Evolutionary conservation across 768 basidiomycete genomes (phyloP).

Genomic region (Lactarius akahatsu): DNA sequence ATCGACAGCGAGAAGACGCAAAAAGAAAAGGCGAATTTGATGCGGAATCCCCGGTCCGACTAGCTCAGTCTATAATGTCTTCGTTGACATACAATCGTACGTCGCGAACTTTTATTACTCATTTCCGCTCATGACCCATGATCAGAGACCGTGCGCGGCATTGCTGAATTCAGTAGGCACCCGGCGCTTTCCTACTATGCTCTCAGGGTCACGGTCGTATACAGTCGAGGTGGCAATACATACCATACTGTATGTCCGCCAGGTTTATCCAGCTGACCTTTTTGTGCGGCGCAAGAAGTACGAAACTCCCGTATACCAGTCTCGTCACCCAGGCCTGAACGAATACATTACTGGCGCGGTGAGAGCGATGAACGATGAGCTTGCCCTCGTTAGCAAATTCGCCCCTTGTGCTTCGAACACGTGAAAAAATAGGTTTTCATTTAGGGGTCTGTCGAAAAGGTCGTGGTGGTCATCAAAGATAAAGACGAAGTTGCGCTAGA

Average conservation of each 20-base stretch:
- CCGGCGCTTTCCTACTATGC: background rate
- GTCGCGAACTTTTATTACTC: constrained; percentile 34
- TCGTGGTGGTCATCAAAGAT: constrained; percentile 83
- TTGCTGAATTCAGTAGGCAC: constrained; percentile 68
- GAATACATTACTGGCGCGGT: constrained; percentile 89
- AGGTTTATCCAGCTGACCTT: constrained; percentile 85
- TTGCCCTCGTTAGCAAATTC: constrained; percentile 49
- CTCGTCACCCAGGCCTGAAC: constrained; percentile 85
- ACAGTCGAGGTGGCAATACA: constrained; percentile 94
- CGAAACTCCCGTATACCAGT: constrained; percentile 88
- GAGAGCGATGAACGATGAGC: constrained; percentile 77
- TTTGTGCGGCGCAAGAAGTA: constrained; percentile 89
- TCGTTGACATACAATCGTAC: constrained; percentile 38
- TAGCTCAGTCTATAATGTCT: constrained; percentile 3
- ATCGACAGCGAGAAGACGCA: background rate
- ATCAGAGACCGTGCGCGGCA: constrained; percentile 57
- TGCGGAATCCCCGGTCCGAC: constrained; percentile 19
- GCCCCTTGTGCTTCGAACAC: background rate
- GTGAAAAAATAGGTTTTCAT: background rate
- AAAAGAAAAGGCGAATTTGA: background rate
- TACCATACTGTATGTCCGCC: constrained; percentile 85
- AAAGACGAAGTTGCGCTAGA: constrained; percentile 80
- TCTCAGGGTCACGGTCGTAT: background rate
- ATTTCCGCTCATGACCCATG: constrained; percentile 3
- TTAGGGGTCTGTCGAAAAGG: constrained; percentile 77